Conservation (phyloP, 805 yeast genomes). For the Kazachstania taianensis region DNA sequence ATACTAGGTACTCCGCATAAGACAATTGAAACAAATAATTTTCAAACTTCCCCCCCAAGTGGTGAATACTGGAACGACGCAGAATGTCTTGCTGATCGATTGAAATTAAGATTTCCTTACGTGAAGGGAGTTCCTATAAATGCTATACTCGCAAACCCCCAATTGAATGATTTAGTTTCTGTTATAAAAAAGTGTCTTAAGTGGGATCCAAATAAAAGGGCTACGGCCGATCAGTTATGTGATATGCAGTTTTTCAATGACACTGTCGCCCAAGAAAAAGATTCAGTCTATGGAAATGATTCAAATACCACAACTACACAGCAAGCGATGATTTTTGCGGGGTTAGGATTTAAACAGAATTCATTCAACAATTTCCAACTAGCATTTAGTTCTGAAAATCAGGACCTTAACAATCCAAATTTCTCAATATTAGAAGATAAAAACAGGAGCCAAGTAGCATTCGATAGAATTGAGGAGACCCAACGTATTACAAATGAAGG, state of each 20-base stretch:
- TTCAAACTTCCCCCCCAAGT: constrained; percentile 32
- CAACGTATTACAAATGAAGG: no score
- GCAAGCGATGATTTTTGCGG: constrained; percentile 22
- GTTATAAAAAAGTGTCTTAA: constrained; percentile 40
- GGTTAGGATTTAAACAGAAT: constrained; percentile 8
- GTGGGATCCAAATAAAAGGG: constrained; percentile 73
- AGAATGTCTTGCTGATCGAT: constrained; percentile 35
- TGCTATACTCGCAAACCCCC: constrained; percentile 37
- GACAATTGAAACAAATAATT: constrained; percentile 14
- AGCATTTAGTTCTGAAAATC: no score
- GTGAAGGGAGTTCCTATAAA: constrained; percentile 41
- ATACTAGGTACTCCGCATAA: constrained; percentile 64
- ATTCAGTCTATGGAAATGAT: background rate
- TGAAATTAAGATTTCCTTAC: constrained; percentile 50
- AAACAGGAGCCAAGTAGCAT: background rate
- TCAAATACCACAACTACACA: constrained; percentile 11
- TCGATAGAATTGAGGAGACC: no score
- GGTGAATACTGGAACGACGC: constrained; percentile 77
- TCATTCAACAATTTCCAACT: background rate
- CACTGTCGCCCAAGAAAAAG: constrained; percentile 23
- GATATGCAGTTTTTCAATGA: constrained; percentile 45
- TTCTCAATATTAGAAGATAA: background rate
- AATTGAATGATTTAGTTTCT: constrained; percentile 30
- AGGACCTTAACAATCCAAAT: no score
- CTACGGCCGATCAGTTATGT: constrained; percentile 40